Evolutionary conservation across 495 filamentous ascomycete genomes (phyloP), one percentile per base, ranked within the genome.

Genomic region (Trypethelium eluteriae): DNA sequence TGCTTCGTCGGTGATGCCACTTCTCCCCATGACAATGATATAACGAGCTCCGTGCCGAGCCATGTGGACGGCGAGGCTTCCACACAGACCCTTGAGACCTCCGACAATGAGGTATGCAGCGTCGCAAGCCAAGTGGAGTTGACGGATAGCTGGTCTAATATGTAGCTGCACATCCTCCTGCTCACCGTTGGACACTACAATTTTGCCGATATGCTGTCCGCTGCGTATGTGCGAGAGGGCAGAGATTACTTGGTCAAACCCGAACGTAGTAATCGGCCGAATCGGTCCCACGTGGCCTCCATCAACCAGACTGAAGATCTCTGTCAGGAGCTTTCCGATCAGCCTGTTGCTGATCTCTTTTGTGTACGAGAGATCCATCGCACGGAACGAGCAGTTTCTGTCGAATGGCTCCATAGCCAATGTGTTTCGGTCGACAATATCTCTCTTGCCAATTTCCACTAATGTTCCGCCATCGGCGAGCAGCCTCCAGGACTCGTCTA

Each of bases 151-250:
- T 14, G 69, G 68, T 10, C 72, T 66, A 11, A 77, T 67, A 11
- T 64, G 68, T 47, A 64, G 34, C 12, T 25, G 39, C 16, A 72
- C 70, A 5, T 65, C 46, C 32, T 57, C 39, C n/a, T 76, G 65
- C 4, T 67, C 66, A 16, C 69, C 64, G 0, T 77, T 76, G 18
- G 78, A 74, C 9, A 89, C 72, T 10, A 88, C 80, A 10, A 85
- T 70, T 72, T 89, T 89, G 2, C 87, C 86, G 16, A 80, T 72
- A 4, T 81, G 73, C 46, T 80, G 82, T 39, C 83, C 84, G 16
- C 76, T 72, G 68, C 87, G 85, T 57, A 89, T 76, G 56, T 70
- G 74, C 0, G 65, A 38, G 36, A 81, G 72, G 0, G 78, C 77
- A 4, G 67, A 63, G 2, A 59, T 38, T 0, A 74, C 66, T 0